phyloP scores from a whole-genome alignment of 1,284 basidiomycete species.

The Microbotryum saponariae region DNA sequence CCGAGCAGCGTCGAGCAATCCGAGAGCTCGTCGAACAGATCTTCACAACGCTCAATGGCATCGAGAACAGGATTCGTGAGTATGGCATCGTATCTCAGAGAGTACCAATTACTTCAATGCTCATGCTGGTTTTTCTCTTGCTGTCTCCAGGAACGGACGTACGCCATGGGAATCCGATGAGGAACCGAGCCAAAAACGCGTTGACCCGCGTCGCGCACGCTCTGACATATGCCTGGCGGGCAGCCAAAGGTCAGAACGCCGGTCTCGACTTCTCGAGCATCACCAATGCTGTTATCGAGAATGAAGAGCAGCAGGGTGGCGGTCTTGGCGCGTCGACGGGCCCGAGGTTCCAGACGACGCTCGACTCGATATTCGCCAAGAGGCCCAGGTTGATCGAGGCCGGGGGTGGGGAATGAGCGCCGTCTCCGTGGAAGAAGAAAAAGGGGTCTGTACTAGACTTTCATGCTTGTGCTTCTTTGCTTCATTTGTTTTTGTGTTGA shows the following conservation, averaged over 20 bases:
- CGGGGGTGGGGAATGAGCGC: background rate
- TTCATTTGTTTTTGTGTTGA: background rate
- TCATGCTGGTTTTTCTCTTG: background rate
- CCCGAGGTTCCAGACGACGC: background rate
- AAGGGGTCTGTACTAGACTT: too few relatives aligned
- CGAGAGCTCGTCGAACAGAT: conserved; percentile 1
- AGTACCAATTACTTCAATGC: background rate
- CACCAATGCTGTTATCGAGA: background rate
- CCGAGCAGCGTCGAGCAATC: too few relatives aligned
- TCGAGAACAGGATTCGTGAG: conserved; percentile 2
- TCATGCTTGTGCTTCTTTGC: too few relatives aligned
- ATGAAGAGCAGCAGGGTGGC: background rate
- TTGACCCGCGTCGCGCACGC: background rate
- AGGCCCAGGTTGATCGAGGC: background rate
- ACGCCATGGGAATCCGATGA: background rate
- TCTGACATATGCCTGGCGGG: background rate
- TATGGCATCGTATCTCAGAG: background rate
- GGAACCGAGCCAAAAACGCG: conserved; percentile 1
- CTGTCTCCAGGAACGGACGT: background rate
- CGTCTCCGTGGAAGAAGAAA: background rate
- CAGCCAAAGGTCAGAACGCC: conserved; percentile 3
- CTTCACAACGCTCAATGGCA: background rate
- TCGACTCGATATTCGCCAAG: background rate
- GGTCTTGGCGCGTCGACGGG: background rate
- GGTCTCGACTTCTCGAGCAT: background rate